Conservation (phyloP, 2,329 filamentous ascomycete genomes). For the Ceratocystis eucalypticola region DNA sequence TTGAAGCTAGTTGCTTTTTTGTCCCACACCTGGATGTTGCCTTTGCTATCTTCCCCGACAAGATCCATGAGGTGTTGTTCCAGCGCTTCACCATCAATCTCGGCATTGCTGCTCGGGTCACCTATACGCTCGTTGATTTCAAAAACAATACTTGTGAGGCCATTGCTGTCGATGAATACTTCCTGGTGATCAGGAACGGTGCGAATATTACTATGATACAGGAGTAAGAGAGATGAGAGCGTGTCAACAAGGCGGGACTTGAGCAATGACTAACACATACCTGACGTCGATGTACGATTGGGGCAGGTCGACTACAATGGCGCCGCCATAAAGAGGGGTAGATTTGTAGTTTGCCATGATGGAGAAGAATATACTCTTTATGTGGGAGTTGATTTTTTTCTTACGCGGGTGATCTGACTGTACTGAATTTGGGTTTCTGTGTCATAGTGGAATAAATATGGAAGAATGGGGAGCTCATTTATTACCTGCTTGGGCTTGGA, state of each 20-base stretch:
- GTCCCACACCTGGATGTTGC: constrained; percentile 53
- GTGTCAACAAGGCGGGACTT: neutral
- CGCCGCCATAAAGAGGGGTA: constrained; percentile 57
- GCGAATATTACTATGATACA: constrained; percentile 45
- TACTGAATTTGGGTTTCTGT: no score
- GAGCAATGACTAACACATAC: constrained; percentile 30
- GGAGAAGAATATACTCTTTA: neutral
- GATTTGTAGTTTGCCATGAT: constrained; percentile 42
- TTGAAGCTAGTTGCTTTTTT: constrained; percentile 47
- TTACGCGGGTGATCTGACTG: no score
- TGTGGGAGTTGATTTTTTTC: neutral
- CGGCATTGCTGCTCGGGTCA: constrained; percentile 36
- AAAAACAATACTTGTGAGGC: constrained; percentile 76
- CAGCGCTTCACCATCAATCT: constrained; percentile 56
- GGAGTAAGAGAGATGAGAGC: neutral
- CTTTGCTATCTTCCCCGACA: constrained; percentile 45
- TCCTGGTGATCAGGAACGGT: constrained; percentile 81
- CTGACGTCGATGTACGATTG: constrained; percentile 58
- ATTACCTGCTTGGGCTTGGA: no score
- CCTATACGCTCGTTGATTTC: constrained; percentile 78
- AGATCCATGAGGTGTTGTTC: constrained; percentile 57
- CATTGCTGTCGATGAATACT: constrained; percentile 72
- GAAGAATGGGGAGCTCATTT: no score
- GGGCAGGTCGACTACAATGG: constrained; percentile 55
- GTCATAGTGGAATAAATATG: no score